phyloP scores from a whole-genome alignment of 805 yeast species.

The Saturnispora silvae region DNA sequence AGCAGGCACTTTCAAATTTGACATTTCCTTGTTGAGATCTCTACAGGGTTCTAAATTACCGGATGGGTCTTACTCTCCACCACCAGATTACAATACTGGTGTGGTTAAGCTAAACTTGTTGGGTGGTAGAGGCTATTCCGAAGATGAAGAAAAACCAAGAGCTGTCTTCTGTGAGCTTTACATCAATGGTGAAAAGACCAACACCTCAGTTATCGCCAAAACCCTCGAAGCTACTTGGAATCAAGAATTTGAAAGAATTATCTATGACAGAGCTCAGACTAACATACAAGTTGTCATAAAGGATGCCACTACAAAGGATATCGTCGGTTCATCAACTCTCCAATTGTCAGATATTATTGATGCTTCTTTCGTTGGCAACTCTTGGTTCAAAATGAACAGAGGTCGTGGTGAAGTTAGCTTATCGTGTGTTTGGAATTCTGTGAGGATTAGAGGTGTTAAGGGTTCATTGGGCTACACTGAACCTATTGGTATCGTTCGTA shows the following conservation, averaged over 20 bases:
- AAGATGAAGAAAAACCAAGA: conserved; percentile 34
- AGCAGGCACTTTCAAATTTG: conserved; percentile 65
- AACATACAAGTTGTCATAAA: conserved; percentile 57
- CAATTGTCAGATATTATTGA: conserved; percentile 59
- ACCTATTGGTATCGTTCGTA: conserved; percentile 86
- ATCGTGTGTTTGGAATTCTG: conserved; percentile 78
- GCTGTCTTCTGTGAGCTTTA: conserved; percentile 64
- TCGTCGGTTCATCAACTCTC: conserved; percentile 49
- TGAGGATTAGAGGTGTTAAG: conserved; percentile 51
- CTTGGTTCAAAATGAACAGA: conserved; percentile 62
- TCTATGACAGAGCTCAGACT: conserved; percentile 61
- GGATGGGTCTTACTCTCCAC: conserved; percentile 76
- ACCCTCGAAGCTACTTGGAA: conserved; percentile 61
- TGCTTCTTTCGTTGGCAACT: conserved; percentile 64
- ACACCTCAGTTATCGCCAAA: conserved; percentile 49
- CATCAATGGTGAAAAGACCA: conserved; percentile 48
- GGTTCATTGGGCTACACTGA: conserved; percentile 80
- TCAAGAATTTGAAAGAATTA: conserved; percentile 45
- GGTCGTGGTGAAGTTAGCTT: conserved; percentile 68
- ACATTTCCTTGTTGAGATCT: conserved; percentile 68
- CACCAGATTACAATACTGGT: conserved; percentile 93
- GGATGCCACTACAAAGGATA: conserved; percentile 46
- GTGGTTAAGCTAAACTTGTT: conserved; percentile 58
- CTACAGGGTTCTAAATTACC: conserved; percentile 49
- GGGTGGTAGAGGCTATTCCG: conserved; percentile 47